Base-by-base conservation (phyloP, 345 rosid species). In the Aquilaria malaccensis region DNA sequence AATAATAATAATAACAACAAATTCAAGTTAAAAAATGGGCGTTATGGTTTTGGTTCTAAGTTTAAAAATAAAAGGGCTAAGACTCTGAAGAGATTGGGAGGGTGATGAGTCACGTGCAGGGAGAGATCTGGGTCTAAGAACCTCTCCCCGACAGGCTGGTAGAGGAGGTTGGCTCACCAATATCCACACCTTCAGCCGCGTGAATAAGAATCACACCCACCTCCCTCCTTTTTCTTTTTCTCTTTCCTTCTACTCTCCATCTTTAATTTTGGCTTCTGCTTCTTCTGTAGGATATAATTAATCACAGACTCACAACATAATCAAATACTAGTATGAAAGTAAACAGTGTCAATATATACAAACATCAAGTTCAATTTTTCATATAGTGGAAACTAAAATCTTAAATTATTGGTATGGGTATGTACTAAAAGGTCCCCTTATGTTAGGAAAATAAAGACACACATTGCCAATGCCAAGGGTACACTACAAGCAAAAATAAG, bases 91-190 rank as follows among this genome's bases (percentile, higher is more conserved):
- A 71, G 33, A 77, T 61, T 15, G 51, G 7, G 9, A 67, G 73
- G 59, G 66, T 55, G 74, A 67, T 68, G 77, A 67, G 68, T 86
- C 89, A 86, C 89, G 89, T 86, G 93, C 69, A 52, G 29, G 45
- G 55, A 57, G 55, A 67, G 66, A 72, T 70, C 68, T 65, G 78
- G 72, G 69, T 70, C 68, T 65, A 76, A 70, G 69, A 75, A 75
- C 85, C 85, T 77, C 85, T 73, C 80, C 56, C 37, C 65, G 72
- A 54, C 80, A n/a, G 81, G 77, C 87, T 86, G 83, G 66, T 76
- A 29, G 22, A 29, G 13, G 77, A 37, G 65, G 76, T 69, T 81
- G 82, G 83, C 76, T 67, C 73, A 72, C 79, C 76, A 72, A 59
- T 74, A 70, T 74, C 79, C 77, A 69, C 75, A 65, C 64, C 64